Conservation (phyloP, 2,329 filamentous ascomycete genomes). For the Chalara sp. region DNA sequence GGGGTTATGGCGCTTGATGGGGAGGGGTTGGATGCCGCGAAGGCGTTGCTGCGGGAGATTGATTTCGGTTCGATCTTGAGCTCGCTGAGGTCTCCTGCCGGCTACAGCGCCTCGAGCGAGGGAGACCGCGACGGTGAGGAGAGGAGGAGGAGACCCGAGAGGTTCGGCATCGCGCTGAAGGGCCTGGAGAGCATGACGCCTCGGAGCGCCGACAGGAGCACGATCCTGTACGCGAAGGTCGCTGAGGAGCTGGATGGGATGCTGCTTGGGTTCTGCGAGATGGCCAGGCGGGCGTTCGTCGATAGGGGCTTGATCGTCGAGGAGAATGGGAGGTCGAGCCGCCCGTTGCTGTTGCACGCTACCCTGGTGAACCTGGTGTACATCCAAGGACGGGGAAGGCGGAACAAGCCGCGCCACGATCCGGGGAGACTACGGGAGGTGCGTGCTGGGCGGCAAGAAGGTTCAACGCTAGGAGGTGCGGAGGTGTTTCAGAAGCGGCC, state of each 20-base stretch:
- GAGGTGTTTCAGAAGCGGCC: too few species aligned
- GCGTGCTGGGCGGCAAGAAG: too few species aligned
- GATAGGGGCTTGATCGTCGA: slow-evolving; percentile 47
- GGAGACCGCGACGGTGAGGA: slow-evolving; percentile 2
- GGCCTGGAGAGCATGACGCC: slow-evolving; percentile 51
- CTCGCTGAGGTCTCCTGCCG: slow-evolving; percentile 1
- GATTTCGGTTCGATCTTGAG: slow-evolving; percentile 34
- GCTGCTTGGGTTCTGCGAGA: slow-evolving; percentile 50
- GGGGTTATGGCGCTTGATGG: slow-evolving; percentile 72
- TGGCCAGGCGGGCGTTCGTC: slow-evolving; percentile 47
- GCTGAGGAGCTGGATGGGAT: slow-evolving; percentile 39
- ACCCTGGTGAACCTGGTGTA: slow-evolving; percentile 86
- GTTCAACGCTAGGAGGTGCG: too few species aligned
- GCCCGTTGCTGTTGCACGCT: slow-evolving; percentile 71
- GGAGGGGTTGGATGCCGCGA: slow-evolving; percentile 40
- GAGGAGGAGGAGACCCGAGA: slow-evolving; percentile 18
- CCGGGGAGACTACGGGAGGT: too few species aligned
- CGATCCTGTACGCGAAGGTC: slow-evolving; percentile 61
- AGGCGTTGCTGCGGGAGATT: slow-evolving; percentile 35
- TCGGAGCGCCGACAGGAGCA: slow-evolving; percentile 43
- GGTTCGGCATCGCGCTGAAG: slow-evolving; percentile 36
- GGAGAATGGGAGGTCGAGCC: slow-evolving; percentile 33
- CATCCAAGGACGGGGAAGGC: slow-evolving; percentile 34
- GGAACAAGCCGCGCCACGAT: neutral
- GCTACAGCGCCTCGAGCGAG: neutral